These are phyloP conservation scores for Hericium rajendrae DNA, from an alignment of 768 basidiomycete species.

Conservation along the genomic window DNA sequence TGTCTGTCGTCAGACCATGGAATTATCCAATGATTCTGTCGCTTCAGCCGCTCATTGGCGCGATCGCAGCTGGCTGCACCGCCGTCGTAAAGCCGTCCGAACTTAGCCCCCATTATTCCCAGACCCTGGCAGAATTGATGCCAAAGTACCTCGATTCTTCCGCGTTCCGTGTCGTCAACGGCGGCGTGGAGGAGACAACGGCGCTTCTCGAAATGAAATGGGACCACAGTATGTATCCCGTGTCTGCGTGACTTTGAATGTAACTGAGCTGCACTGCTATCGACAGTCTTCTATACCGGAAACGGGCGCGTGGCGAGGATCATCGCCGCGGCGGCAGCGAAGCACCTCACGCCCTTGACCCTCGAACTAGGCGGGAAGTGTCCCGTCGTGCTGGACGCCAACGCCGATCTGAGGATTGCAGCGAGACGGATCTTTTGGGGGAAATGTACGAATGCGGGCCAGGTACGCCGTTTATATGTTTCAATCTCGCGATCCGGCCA, in stretches of 20 bases:
- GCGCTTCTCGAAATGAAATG: conserved; percentile 32
- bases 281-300: conserved; percentile 34
- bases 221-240: conserved; percentile 11
- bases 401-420: conserved; percentile 11
- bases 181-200: conserved; percentile 16
- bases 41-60: conserved; percentile 54
- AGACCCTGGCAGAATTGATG: conserved; percentile 43
- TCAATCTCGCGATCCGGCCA: neutral
- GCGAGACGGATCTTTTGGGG: conserved; percentile 20
- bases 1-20: conserved; percentile 43
- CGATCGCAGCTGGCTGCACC: conserved; percentile 68
- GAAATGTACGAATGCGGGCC: conserved; percentile 17
- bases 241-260: neutral
- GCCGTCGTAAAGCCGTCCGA: conserved; percentile 63
- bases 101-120: conserved; percentile 36
- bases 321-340: conserved; percentile 41
- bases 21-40: conserved; percentile 52
- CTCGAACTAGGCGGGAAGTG: conserved; percentile 49
- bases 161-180: conserved; percentile 43
- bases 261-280: too few relatives aligned
- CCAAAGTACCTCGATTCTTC: conserved; percentile 45
- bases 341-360: conserved; percentile 43
- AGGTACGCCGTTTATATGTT: conserved; percentile 18
- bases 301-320: conserved; percentile 35
- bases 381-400: conserved; percentile 19